These are phyloP conservation scores for Globisporangium cylindrosporum DNA, from an alignment of 352 stramenopile genomes.

Conservation along the genomic window DNA sequence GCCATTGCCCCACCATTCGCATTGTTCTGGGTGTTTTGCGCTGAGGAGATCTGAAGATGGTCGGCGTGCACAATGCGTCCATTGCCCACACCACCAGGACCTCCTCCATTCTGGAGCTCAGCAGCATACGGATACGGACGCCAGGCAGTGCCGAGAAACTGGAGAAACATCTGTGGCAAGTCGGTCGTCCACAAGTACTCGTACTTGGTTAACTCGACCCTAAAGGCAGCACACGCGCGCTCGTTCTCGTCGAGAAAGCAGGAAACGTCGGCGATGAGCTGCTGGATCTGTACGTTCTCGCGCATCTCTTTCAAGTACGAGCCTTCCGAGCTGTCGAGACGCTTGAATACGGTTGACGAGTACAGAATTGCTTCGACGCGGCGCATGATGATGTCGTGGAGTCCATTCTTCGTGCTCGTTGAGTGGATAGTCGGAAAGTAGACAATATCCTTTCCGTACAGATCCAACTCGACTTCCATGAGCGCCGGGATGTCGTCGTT, in stretches of 20 bases:
- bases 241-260: slow-evolving; percentile 83
- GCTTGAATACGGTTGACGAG: slow-evolving; percentile 71
- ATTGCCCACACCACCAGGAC: slow-evolving; percentile 3
- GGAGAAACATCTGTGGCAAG: slow-evolving; percentile 81
- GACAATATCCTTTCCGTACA: slow-evolving; percentile 83
- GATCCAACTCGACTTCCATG: slow-evolving; percentile 89
- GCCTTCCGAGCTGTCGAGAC: slow-evolving; percentile 83
- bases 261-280: slow-evolving; percentile 78
- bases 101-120: neutral
- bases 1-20: neutral
- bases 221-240: slow-evolving; percentile 50
- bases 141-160: slow-evolving; percentile 80
- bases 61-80: slow-evolving; percentile 27
- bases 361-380: slow-evolving; percentile 70
- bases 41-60: slow-evolving; percentile 21
- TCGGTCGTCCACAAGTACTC: slow-evolving; percentile 93
- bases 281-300: slow-evolving; percentile 75
- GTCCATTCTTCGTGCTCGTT: slow-evolving; percentile 40
- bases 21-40: neutral
- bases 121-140: slow-evolving; percentile 31
- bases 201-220: slow-evolving; percentile 83
- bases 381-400: slow-evolving; percentile 64
- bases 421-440: slow-evolving; percentile 70
- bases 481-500: slow-evolving; percentile 83
- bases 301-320: slow-evolving; percentile 89